Conservation (phyloP, 805 yeast genomes). For the Monosporozyma unispora region DNA sequence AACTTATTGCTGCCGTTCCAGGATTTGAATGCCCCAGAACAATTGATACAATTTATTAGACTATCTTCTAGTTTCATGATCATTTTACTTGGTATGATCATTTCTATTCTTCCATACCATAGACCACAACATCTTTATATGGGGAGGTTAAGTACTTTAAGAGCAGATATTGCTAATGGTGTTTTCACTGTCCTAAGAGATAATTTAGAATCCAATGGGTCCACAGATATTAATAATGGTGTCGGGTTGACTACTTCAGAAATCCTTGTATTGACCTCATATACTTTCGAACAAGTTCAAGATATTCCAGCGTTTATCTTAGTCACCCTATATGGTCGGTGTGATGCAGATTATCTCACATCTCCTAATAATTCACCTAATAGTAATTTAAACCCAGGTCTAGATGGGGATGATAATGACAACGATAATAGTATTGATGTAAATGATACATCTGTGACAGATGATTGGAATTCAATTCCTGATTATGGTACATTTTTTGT, state of each 20-base stretch:
- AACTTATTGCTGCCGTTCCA: conserved; percentile 11
- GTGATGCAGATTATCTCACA: conserved; percentile 14
- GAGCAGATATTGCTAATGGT: conserved; percentile 21
- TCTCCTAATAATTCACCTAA: not conserved
- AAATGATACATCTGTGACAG: not conserved
- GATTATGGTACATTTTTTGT: conserved; percentile 10
- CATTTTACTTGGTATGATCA: conserved; percentile 13
- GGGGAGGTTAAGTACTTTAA: conserved; percentile 19
- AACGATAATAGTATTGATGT: not conserved
- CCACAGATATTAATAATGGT: conserved; percentile 23
- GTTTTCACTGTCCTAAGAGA: conserved; percentile 17
- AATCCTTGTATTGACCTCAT: conserved; percentile 19
- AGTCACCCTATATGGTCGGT: conserved; percentile 19
- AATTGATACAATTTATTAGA: conserved; percentile 15
- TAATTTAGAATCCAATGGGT: conserved; percentile 18
- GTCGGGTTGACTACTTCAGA: conserved; percentile 28
- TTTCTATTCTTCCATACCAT: conserved; percentile 16
- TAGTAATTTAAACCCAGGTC: not conserved
- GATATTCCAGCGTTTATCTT: conserved; percentile 23
- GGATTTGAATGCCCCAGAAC: conserved; percentile 19
- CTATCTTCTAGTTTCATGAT: conserved; percentile 16
- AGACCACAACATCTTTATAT: conserved; percentile 16
- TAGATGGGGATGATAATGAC: not conserved
- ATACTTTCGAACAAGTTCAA: conserved; percentile 18
- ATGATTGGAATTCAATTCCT: not conserved